Percentiles rank a stretch among this genome's conserved stretches.
These are phyloP conservation scores for Dactylellina cionopaga DNA, from an alignment of 2,329 filamentous ascomycete species.

Conservation along the genomic window DNA sequence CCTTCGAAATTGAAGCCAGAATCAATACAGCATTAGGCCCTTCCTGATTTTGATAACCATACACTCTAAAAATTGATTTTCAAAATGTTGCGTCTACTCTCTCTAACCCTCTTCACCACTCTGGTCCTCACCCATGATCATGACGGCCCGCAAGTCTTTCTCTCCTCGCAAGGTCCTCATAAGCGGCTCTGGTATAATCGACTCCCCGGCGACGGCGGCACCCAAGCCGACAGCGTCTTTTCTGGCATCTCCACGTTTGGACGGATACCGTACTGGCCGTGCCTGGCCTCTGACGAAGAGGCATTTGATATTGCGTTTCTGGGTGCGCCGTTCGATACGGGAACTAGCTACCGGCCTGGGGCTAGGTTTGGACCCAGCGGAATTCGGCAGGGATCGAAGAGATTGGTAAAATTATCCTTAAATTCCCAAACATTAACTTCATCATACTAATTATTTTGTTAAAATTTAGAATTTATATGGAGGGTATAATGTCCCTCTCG, in stretches of 20 bases:
- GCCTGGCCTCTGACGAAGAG: constrained; percentile 74
- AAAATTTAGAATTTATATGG: constrained; percentile 72
- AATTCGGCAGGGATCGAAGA: constrained; percentile 80
- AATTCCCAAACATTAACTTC: background rate
- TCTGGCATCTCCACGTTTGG: constrained; percentile 89
- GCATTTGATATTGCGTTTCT: constrained; percentile 88
- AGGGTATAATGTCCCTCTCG: constrained; percentile 84
- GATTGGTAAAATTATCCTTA: constrained; percentile 59
- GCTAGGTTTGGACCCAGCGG: constrained; percentile 85
- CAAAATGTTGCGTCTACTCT: constrained; percentile 11
- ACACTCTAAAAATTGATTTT: background rate
- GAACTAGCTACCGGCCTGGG: constrained; percentile 83
- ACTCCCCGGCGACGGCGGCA: constrained; percentile 83
- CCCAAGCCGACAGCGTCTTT: constrained; percentile 88
- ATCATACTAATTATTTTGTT: too few relatives aligned
- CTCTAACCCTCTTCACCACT: background rate
- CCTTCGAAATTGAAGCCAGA: constrained; percentile 4
- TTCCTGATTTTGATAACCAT: too few relatives aligned
- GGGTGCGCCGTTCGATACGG: constrained; percentile 84
- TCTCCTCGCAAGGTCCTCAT: constrained; percentile 69
- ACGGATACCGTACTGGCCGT: constrained; percentile 79
- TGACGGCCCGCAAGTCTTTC: constrained; percentile 17
- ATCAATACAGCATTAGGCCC: too few relatives aligned
- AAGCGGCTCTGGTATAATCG: constrained; percentile 83
- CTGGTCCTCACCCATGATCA: constrained; percentile 2